Conservation (phyloP, 176 grass and related monocot genomes). For the Lolium rigidum region DNA sequence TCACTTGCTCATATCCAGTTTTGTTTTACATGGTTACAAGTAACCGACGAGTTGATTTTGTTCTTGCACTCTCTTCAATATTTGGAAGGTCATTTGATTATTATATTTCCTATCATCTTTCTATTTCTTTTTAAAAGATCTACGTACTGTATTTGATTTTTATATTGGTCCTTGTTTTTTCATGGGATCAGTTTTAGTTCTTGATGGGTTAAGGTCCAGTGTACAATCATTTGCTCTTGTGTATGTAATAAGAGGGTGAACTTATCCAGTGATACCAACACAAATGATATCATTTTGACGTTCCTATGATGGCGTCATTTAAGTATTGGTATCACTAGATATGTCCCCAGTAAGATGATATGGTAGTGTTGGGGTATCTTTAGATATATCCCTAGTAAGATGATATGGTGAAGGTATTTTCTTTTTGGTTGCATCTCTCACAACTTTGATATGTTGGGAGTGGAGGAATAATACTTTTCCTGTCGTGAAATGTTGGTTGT, state of each 20-base stretch:
- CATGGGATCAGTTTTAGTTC: slow-evolving; percentile 4
- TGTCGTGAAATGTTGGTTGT: neutral
- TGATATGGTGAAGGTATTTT: neutral
- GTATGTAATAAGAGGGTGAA: neutral
- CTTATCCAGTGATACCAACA: neutral
- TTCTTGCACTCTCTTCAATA: slow-evolving; percentile 8
- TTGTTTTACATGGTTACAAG: neutral
- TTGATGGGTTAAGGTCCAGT: neutral
- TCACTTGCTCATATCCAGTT: slow-evolving; percentile 6
- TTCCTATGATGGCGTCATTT: neutral
- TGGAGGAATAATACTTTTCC: neutral
- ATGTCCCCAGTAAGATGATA: neutral
- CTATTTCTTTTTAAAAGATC: slow-evolving; percentile 27
- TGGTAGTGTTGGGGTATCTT: too few species aligned
- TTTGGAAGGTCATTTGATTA: neutral
- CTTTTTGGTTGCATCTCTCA: neutral
- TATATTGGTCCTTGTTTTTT: neutral
- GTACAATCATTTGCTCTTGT: neutral
- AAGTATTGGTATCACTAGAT: neutral
- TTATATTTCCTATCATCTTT: slow-evolving; percentile 13
- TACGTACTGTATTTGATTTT: neutral
- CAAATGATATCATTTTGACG: neutral
- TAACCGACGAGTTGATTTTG: neutral
- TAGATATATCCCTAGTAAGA: neutral
- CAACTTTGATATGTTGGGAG: neutral